Base-by-base conservation (phyloP, 257 asterid species). In the Primulina tabacum region DNA sequence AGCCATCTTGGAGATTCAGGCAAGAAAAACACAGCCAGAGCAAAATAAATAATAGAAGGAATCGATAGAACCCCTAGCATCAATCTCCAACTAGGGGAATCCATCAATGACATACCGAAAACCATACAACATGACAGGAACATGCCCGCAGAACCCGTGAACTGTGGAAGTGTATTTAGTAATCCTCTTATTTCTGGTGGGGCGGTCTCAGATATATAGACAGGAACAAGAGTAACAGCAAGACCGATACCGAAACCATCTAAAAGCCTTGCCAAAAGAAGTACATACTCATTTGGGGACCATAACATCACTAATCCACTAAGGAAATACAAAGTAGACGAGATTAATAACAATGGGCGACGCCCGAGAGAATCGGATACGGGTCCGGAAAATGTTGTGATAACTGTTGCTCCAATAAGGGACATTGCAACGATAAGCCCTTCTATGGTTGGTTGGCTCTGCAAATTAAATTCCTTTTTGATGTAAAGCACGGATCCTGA, bases 1-100 rank as follows among this genome's bases (percentile, higher is more conserved):
- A 94, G 90, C 99, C 99, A 93, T 75, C 99, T 87, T 4, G 99
- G 99, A 56, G 99, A 93, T 78, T 93, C 99, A 32, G 99, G 97
- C 72, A 94, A 77, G 92, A 71, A 87, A 62, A 87, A 78, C 16
- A 84, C 62, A 0, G 97, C 82, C 71, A 90, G 69, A 5, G 69
- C 76, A 60, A 94, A 89, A 63, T 90, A 94, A 57, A 80, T 12
- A 9, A 87, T 67, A 10, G 99, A 91, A 75, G 99, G 97, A 38
- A 91, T 77, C 0, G 95, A 85, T 14, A 94, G 96, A 71, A 90
- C 85, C 24, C 99, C 99, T 21, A 94, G 96, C 99, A 94, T 94
- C 81, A 89, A 72, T 75, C 99, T 85, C 97, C 99, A 94, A 68
- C 90, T 90, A 4, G 99, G 97, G 0, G 87, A 66, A 16, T 82